Base-by-base conservation (phyloP, 2,329 filamentous ascomycete genomes). In the Thelonectria discophora region DNA sequence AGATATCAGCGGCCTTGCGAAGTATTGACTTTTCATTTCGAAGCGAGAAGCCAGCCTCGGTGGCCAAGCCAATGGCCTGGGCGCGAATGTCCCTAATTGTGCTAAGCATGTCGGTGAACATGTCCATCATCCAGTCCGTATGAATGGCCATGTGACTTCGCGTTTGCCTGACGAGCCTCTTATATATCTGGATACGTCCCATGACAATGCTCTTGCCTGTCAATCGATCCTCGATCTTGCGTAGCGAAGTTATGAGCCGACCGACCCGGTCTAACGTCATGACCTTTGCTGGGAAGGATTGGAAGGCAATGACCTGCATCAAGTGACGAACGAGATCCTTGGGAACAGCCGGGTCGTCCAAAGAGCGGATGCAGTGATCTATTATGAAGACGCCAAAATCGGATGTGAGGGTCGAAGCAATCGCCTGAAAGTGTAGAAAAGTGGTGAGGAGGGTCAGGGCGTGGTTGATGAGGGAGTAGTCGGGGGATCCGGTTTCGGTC, bases 71-170 rank as follows among this genome's bases (percentile, higher is more conserved):
- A 51, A 98, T 89, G 2, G 94, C 93, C 45, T 89, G 86, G 5
- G 81, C 81, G 48, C 92, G 86, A 47, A 94, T 90, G 42, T 97
- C 93, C 69, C 89, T 90, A 50, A 93, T 80, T 32, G 81, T 87
- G 75, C 92, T 93, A 40, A 97, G 83, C 83, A 97, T 89, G 51
- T 93, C 92, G 18, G 88, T 88, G 65, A 98, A 88, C 18, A 97
- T 80, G 74, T 96, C 90, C 53, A 90, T 84, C 50, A 97, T 81
- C 94, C 95, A 99, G 61, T 92, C 84, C 3, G 85, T 82, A 57
- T 93, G 88, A 21, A 84, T 79, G 15, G 88, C 78, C 89, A 99
- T 97, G 20, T 87, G 80, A 17, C 82, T 77, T 52, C 85, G 89
- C 5, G 88, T 86, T 76, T 96, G 91, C 61, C 86, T 85, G 21